Percentiles rank a stretch among this genome's conserved stretches.
phyloP scores from a whole-genome alignment of 2,329 filamentous ascomycete genomes.

The Madurella mycetomatis region DNA sequence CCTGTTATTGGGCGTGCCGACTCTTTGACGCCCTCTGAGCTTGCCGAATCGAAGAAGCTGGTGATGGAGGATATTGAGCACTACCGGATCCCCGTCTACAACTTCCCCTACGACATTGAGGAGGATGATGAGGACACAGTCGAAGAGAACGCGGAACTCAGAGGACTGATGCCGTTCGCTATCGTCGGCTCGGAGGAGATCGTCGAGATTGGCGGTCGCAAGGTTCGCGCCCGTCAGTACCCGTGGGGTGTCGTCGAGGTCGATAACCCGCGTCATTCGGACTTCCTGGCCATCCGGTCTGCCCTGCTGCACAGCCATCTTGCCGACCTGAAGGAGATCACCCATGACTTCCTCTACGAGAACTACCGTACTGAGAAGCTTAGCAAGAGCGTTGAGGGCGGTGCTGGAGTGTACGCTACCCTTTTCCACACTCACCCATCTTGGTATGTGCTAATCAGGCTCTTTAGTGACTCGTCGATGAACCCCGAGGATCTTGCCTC shows the following conservation, averaged over 20 bases:
- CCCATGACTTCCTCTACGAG: conserved; percentile 98
- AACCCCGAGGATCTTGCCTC: conserved; percentile 96
- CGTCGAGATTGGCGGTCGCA: conserved; percentile 87
- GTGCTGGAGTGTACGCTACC: conserved; percentile 73
- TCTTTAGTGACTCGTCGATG: conserved; percentile 73
- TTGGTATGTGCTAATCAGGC: conserved; percentile 29
- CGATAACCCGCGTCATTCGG: conserved; percentile 97
- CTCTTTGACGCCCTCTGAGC: conserved; percentile 89
- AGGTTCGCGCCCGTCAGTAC: conserved; percentile 93
- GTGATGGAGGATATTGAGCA: conserved; percentile 99
- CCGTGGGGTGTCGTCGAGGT: conserved; percentile 99
- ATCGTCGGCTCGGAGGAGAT: conserved; percentile 97
- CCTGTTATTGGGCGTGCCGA: conserved; percentile 98
- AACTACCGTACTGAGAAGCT: conserved; percentile 99
- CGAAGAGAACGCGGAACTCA: conserved; percentile 96
- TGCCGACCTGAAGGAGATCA: conserved; percentile 98
- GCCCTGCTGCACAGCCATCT: conserved; percentile 96
- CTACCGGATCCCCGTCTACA: conserved; percentile 99
- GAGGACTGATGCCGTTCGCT: conserved; percentile 97
- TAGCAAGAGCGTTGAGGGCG: conserved; percentile 96
- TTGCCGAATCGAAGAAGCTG: conserved; percentile 98
- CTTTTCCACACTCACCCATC: background rate
- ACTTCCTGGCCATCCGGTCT: conserved; percentile 95
- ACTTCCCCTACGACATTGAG: conserved; percentile 99
- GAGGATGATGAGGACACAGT: conserved; percentile 99